A percentile compares a stretch with the other conserved stretches of the same genome.
These are phyloP conservation scores for Lolium perenne DNA, from an alignment of 176 grass and related monocot species.

Conservation along the genomic window DNA sequence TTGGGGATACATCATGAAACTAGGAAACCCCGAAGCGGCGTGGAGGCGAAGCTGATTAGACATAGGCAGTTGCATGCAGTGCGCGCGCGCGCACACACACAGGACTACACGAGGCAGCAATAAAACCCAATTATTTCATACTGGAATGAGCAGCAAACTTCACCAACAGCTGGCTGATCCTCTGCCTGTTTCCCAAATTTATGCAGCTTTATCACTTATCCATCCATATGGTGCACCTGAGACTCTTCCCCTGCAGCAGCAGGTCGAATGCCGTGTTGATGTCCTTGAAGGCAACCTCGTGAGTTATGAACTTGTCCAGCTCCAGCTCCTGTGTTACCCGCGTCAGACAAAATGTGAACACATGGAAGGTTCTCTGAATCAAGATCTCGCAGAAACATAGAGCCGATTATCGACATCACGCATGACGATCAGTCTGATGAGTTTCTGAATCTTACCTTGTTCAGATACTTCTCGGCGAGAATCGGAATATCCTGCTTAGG, in stretches of 20 bases:
- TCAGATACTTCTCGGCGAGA: conserved; percentile 67
- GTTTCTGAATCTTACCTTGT: conserved; percentile 59
- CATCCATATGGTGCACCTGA: conserved; percentile 95
- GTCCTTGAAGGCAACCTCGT: conserved; percentile 68
- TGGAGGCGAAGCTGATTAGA: no score
- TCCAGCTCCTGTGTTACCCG: conserved; percentile 61
- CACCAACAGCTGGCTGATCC: background rate
- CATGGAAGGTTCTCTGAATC: background rate
- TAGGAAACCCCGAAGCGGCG: no score
- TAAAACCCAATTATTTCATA: conserved; percentile 29
- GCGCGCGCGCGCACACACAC: background rate
- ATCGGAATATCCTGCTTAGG: conserved; percentile 83
- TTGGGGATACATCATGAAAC: no score
- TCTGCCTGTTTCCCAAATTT: background rate
- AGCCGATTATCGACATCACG: background rate
- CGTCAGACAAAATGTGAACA: background rate
- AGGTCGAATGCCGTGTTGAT: conserved; percentile 93
- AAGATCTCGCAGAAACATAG: background rate
- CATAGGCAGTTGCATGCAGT: background rate
- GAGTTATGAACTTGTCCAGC: conserved; percentile 84
- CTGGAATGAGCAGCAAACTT: conserved; percentile 23
- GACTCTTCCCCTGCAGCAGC: conserved; percentile 72
- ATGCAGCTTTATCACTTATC: conserved; percentile 49
- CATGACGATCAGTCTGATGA: background rate
- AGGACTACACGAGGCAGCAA: background rate